phyloP scores from a whole-genome alignment of 805 yeast species.

The Candida pseudoglaebosa region DNA sequence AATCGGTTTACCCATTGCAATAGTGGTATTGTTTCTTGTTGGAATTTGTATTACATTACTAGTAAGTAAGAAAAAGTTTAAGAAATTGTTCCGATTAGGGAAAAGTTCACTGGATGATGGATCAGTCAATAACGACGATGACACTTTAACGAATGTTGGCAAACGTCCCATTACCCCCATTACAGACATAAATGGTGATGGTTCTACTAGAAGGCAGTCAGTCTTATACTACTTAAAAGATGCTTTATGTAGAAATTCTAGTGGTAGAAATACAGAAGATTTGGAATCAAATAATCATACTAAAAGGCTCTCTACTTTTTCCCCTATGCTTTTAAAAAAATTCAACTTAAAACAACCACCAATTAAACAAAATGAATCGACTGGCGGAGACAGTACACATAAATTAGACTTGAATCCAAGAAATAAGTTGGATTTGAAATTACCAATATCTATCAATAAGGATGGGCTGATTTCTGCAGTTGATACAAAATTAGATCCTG shows the following conservation, averaged over 20 bases:
- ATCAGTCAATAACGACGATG: slow-evolving; percentile 8
- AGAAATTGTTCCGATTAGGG: slow-evolving; percentile 10
- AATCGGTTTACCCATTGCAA: slow-evolving; percentile 29
- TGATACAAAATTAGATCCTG: slow-evolving; percentile 3
- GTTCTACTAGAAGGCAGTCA: slow-evolving; percentile 1
- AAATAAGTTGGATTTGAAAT: slow-evolving; percentile 3
- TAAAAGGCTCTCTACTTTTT: slow-evolving; percentile 12
- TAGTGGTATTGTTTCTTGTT: slow-evolving; percentile 19
- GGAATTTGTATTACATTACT: slow-evolving; percentile 19
- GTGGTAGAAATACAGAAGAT: not conserved
- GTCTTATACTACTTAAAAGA: slow-evolving; percentile 4
- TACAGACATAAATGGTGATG: not conserved
- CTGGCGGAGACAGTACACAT: not conserved
- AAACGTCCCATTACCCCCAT: not conserved
- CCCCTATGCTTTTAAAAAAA: slow-evolving; percentile 30
- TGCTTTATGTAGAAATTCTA: not conserved
- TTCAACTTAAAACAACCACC: slow-evolving; percentile 22
- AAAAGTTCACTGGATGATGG: slow-evolving; percentile 1
- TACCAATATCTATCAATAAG: not conserved
- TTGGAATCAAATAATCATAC: not conserved
- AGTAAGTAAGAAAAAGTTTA: slow-evolving; percentile 13
- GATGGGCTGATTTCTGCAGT: not conserved
- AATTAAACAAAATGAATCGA: not conserved
- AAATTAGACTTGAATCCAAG: slow-evolving; percentile 1
- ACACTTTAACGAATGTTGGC: not conserved